Evolutionary conservation across 352 stramenopile species (phyloP).

Genomic region (Phytophthora vignae): DNA sequence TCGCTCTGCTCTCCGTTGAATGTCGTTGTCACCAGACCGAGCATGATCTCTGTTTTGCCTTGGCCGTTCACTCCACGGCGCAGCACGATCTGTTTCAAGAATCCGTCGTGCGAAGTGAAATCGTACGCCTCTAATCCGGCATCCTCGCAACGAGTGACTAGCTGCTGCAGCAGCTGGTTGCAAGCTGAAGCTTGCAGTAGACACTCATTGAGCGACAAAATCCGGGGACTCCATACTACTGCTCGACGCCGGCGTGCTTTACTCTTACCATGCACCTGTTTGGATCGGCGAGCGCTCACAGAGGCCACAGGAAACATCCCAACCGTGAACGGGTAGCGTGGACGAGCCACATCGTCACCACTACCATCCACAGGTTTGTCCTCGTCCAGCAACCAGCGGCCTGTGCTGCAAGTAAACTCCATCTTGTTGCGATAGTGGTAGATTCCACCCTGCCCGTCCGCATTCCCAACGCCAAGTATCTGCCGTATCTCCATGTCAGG

Average conservation of each 20-base stretch:
- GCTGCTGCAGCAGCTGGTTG: conserved; percentile 52
- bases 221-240: conserved; percentile 62
- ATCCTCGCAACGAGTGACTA: conserved; percentile 42
- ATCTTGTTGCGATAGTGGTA: conserved; percentile 87
- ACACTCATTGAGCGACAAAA: conserved; percentile 74
- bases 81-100: conserved; percentile 76
- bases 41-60: conserved; percentile 58
- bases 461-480: conserved; percentile 47
- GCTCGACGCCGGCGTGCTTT: conserved; percentile 34
- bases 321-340: conserved; percentile 60
- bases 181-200: conserved; percentile 52
- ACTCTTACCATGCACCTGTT: conserved; percentile 43
- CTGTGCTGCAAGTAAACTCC: conserved; percentile 84
- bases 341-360: neutral
- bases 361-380: conserved; percentile 40
- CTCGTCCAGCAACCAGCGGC: conserved; percentile 65
- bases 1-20: conserved; percentile 47
- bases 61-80: conserved; percentile 48
- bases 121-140: conserved; percentile 60
- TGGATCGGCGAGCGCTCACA: conserved; percentile 51
- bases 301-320: conserved; percentile 73
- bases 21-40: conserved; percentile 68
- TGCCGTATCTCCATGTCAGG: conserved; percentile 43
- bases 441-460: conserved; percentile 1
- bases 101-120: conserved; percentile 62